Evolutionary conservation across 257 asterid genomes (phyloP), one percentile per base, ranked within the genome.

Genomic region (Scutellaria minor): DNA sequence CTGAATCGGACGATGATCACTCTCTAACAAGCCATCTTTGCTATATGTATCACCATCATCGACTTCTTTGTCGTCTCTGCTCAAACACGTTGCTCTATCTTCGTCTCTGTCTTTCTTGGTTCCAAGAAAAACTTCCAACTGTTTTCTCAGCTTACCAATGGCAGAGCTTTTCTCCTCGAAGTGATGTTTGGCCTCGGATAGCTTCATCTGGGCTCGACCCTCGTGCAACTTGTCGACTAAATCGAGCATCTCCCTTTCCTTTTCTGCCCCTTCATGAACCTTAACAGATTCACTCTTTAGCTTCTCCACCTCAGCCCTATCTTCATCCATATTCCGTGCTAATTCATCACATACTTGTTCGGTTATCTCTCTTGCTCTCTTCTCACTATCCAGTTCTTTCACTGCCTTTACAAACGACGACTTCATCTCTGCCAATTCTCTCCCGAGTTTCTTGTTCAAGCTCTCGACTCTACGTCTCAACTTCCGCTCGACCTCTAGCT

Each of bases 361-460:
- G 1, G 84, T 82, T 46, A 84, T 75, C 53, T 85, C 92, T 76
- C 96, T 80, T 18, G 96, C 88, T 60, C 92, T 76, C 82, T 80
- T 91, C 87, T 91, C 96, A 12, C 80, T 86, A 67, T 87, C 92
- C n/a, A 89, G 81, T 52, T 87, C 92, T 74, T 84, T 74, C 74
- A 85, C 83, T 7, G 78, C 88, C 67, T 83, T 82, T 59, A 82
- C 13, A 54, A 89, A 84, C 2, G 90, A 80, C 5, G 85, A 47
- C 68, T 87, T 87, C 44, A 81, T 79, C 45, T 89, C 96, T 1
- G 83, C 78, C 31, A 91, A 66, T 40, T 89, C 96, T 66, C 70
- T 75, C 40, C 96, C 95, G 1, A 91, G 90, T 66, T 91, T 87
- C 73, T 89, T 91, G 84, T 91, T 91, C 83, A 91, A 78, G 81